phyloP scores from a whole-genome alignment of 2,329 filamentous ascomycete species.

The Fusarium austroafricanum region DNA sequence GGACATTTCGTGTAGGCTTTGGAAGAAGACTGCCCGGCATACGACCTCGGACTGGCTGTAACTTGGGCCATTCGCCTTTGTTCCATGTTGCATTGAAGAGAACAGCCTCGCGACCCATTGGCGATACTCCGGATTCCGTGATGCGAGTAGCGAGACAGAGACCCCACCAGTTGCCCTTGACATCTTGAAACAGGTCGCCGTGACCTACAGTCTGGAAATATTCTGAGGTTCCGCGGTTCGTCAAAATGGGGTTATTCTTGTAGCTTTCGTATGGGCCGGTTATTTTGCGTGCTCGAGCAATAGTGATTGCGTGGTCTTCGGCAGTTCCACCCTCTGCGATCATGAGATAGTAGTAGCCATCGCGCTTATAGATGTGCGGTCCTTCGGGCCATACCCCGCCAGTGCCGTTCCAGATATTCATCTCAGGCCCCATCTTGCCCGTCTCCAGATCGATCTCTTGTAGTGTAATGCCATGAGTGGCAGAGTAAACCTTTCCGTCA shows the following conservation, averaged over 20 bases:
- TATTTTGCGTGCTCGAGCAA: slow-evolving; percentile 50
- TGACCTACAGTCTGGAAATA: slow-evolving; percentile 51
- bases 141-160: slow-evolving; percentile 51
- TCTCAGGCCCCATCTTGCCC: slow-evolving; percentile 40
- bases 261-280: slow-evolving; percentile 53
- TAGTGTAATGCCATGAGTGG: slow-evolving; percentile 47
- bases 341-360: slow-evolving; percentile 57
- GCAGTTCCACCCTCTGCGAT: slow-evolving; percentile 60
- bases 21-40: slow-evolving; percentile 48
- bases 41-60: slow-evolving; percentile 44
- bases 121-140: slow-evolving; percentile 46
- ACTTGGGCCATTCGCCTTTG: slow-evolving; percentile 60
- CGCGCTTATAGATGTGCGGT: slow-evolving; percentile 61
- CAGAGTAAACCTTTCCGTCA: slow-evolving; percentile 65
- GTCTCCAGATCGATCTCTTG: slow-evolving; percentile 37
- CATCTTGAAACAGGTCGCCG: slow-evolving; percentile 50
- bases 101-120: slow-evolving; percentile 61
- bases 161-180: slow-evolving; percentile 59
- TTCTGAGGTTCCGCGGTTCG: slow-evolving; percentile 45
- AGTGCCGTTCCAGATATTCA: slow-evolving; percentile 61
- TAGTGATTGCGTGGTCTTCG: slow-evolving; percentile 51
- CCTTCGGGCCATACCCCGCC: slow-evolving; percentile 60
- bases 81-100: slow-evolving; percentile 62
- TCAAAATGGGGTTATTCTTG: slow-evolving; percentile 54
- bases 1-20: background rate